Evolutionary conservation across 192 early-diverging fungal species (phyloP).

Genomic region (Coemansia sp.): DNA sequence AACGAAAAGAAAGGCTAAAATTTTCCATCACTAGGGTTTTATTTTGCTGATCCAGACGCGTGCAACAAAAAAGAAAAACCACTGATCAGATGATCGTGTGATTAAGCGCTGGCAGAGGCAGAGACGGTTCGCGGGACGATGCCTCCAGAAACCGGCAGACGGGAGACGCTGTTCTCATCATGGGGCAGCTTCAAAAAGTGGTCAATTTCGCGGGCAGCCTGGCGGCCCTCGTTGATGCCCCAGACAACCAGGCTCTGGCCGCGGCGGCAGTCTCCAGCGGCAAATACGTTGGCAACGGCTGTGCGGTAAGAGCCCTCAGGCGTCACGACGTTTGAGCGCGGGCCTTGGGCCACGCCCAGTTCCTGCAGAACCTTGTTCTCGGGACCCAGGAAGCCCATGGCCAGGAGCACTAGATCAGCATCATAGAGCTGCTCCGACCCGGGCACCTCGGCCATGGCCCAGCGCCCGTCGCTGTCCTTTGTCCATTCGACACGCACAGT

Average conservation of each 20-base stretch:
- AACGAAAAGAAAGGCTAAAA: background rate
- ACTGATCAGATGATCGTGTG: background rate
- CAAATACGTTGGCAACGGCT: conserved; percentile 78
- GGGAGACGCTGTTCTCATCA: conserved; percentile 63
- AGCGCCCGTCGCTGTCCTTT: conserved; percentile 70
- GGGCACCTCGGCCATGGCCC: conserved; percentile 87
- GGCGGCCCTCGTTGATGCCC: conserved; percentile 98
- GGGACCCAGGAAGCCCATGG: conserved; percentile 96
- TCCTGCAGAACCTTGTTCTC: conserved; percentile 81
- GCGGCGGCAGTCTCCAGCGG: conserved; percentile 96
- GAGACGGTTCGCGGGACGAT: conserved; percentile 63
- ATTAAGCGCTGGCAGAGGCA: background rate
- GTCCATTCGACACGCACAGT: conserved; percentile 97
- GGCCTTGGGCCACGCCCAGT: conserved; percentile 75
- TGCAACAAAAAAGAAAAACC: background rate
- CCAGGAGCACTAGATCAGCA: conserved; percentile 89
- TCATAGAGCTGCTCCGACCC: conserved; percentile 82
- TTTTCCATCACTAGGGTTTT: too few relatives aligned
- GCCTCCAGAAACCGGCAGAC: conserved; percentile 87
- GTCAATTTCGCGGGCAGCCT: conserved; percentile 92
- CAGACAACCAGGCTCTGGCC: conserved; percentile 96
- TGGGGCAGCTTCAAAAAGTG: conserved; percentile 56
- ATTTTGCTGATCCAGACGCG: background rate
- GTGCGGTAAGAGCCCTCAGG: conserved; percentile 78
- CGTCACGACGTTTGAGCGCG: conserved; percentile 80